Evolutionary conservation across 371 early-diverging fungal species (phyloP).

Genomic region (Mortierella sp.): DNA sequence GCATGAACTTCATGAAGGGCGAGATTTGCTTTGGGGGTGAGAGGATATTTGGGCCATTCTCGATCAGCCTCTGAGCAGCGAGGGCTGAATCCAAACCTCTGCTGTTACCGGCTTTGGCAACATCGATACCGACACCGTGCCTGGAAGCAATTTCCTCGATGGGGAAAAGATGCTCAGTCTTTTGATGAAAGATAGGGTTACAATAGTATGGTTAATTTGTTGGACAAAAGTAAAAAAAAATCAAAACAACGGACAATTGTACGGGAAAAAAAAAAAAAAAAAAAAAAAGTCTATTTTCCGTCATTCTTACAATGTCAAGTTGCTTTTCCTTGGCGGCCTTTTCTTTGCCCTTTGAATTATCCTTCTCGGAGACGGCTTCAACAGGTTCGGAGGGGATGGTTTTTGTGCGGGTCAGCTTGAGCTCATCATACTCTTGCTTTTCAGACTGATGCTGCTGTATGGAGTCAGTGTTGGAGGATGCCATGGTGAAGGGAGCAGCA

Average conservation of each 20-base stretch:
- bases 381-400: slow-evolving; percentile 23
- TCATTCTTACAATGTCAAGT: slow-evolving; percentile 50
- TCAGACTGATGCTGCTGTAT: not conserved
- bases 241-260: not conserved
- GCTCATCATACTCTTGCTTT: slow-evolving; percentile 10
- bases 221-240: not conserved
- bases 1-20: slow-evolving; percentile 77
- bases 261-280: no score
- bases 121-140: slow-evolving; percentile 68
- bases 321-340: slow-evolving; percentile 26
- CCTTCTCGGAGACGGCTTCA: slow-evolving; percentile 6
- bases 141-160: slow-evolving; percentile 75
- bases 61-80: slow-evolving; percentile 70
- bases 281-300: not conserved
- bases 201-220: no score
- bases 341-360: slow-evolving; percentile 3
- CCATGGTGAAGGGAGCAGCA: not conserved
- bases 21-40: slow-evolving; percentile 91
- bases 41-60: slow-evolving; percentile 87
- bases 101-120: slow-evolving; percentile 73
- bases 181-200: not conserved
- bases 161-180: slow-evolving; percentile 82
- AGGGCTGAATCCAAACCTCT: slow-evolving; percentile 74
- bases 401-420: slow-evolving; percentile 36
- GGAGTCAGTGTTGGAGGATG: not conserved